A percentile compares a stretch with the other conserved stretches of the same genome.
Evolutionary conservation across 257 asterid genomes (phyloP).

Genomic region (Penstemon barbatus): DNA sequence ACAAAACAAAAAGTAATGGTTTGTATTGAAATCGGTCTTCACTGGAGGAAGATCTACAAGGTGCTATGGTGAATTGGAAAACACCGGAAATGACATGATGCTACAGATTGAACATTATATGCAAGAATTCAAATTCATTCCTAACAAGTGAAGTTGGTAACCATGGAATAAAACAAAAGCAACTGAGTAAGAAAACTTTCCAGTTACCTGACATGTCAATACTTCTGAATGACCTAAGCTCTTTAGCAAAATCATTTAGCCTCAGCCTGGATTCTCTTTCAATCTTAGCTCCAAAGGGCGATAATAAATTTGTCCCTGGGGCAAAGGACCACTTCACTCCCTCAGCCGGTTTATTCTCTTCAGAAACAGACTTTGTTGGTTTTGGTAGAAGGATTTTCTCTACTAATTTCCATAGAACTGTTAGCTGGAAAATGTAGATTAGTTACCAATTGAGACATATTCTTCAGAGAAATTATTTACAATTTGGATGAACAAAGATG

Average conservation of each 20-base stretch:
- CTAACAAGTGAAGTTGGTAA: not conserved
- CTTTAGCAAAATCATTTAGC: slow-evolving; percentile 93
- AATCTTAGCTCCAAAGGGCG: slow-evolving; percentile 63
- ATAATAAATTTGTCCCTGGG: slow-evolving; percentile 68
- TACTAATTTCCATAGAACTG: slow-evolving; percentile 97
- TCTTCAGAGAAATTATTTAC: slow-evolving; percentile 2
- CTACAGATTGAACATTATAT: not conserved
- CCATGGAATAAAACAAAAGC: slow-evolving; percentile 2
- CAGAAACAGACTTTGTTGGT: slow-evolving; percentile 45
- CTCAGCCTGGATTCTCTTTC: slow-evolving; percentile 74
- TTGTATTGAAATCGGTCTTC: slow-evolving; percentile 1
- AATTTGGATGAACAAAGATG: not conserved
- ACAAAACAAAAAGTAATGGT: not conserved
- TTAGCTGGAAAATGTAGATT: slow-evolving; percentile 68
- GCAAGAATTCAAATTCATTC: not conserved
- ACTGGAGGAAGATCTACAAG: not conserved
- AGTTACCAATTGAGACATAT: slow-evolving; percentile 53
- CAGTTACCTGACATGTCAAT: slow-evolving; percentile 90
- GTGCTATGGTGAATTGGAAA: not conserved
- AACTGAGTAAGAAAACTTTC: slow-evolving; percentile 22
- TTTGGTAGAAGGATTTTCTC: slow-evolving; percentile 72
- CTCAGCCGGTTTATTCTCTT: slow-evolving; percentile 54
- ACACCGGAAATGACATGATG: slow-evolving; percentile 5
- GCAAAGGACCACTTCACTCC: slow-evolving; percentile 83
- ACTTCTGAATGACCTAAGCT: slow-evolving; percentile 70